Evolutionary conservation across 2,329 filamentous ascomycete species (phyloP), one percentile per base, ranked within the genome.

Genomic region (Xylaria sp.): DNA sequence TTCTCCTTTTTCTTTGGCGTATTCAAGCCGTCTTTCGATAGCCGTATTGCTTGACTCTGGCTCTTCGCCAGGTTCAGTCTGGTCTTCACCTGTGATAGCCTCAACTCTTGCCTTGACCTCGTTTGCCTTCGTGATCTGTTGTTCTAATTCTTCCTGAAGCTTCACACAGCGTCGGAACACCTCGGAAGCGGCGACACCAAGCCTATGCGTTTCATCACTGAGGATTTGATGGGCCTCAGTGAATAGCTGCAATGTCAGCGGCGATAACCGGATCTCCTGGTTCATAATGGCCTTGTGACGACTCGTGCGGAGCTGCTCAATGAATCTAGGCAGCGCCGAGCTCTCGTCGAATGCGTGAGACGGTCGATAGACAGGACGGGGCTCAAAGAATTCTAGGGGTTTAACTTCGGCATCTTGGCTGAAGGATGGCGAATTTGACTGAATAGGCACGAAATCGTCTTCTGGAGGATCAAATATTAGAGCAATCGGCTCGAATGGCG

Each of bases 151-250:
- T 17, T 82, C 79, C 69, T 89, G 87, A 25, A 94, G 81, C 47
- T 87, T 82, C 68, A 90, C 84, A 64, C 90, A 92, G 57, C 88
- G 84, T 25, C 88, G 82, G 77, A 93, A 94, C 5, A 94, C 80
- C 69, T 92, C 89, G 1, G 90, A 86, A 0, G 89, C 90, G 1
- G 89, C 90, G 45, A 85, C 79, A 15, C 90, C 89, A 11, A 94
- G 81, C 11, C 82, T 82, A 68, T 89, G 82, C 0, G 89, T 92
- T 75, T 94, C 90, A 9, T 84, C 83, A 65, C 87, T 87, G 5
- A 94, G 80, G 4, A 91, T 80, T 71, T 89, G 87, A 74, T 94
- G 91, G 0, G 87, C 87, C 62, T 91, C 87, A 28, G 89, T 90
- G 67, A 94, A 85, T 38, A 92, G 82, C 66, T 88, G 84, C 17